Base-by-base conservation (phyloP, 1,284 basidiomycete species). In the Ustilago xerochloae region DNA sequence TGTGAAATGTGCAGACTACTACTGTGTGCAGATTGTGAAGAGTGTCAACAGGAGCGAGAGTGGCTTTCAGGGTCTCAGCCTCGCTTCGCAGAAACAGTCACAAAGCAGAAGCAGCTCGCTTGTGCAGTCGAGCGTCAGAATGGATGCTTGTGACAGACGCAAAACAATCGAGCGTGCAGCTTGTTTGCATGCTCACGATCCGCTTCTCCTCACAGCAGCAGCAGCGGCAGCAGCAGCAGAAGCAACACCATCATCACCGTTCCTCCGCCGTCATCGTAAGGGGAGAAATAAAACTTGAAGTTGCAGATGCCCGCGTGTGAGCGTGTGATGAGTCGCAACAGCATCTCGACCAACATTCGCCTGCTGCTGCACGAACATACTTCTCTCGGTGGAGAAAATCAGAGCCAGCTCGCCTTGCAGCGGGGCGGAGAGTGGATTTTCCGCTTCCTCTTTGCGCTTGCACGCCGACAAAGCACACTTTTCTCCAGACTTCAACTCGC, bases 341-440 rank as follows among this genome's bases (percentile, higher is more conserved):
- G 35, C 35, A 36, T 16, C 38, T 16, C 38, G 6, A 9, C 38
- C 6, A 47, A 28, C 28, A 47, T 43, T n/a, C 10, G 20, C 9
- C 4, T 53, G 41, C 58, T 51, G 43, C 58, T 35, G 56, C 49
- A 48, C 56, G 56, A 48, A 58, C n/a, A n/a, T n/a, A 29, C 18
- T n/a, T 45, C 41, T 49, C 48, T 43, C 51, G 51, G 35, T 30
- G 26, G 39, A 47, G n/a, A 48, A 38, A 30, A 13, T 26, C 54
- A 38, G 47, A 54, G 52, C 55, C 47, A 45, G 38, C 39, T 32
- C 30, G n/a, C 20, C n/a, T 6, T 54, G 45, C 59, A 61, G 46
- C 51, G 45, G 59, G 53, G 59, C 59, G 51, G 59, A 62, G 59
- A 48, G 49, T 60, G 39, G 59, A 62, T 26, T 30, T 39, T 39